These are phyloP conservation scores for Apiotrichum veenhuisii DNA, from an alignment of 1,284 basidiomycete species.

Conservation along the genomic window DNA sequence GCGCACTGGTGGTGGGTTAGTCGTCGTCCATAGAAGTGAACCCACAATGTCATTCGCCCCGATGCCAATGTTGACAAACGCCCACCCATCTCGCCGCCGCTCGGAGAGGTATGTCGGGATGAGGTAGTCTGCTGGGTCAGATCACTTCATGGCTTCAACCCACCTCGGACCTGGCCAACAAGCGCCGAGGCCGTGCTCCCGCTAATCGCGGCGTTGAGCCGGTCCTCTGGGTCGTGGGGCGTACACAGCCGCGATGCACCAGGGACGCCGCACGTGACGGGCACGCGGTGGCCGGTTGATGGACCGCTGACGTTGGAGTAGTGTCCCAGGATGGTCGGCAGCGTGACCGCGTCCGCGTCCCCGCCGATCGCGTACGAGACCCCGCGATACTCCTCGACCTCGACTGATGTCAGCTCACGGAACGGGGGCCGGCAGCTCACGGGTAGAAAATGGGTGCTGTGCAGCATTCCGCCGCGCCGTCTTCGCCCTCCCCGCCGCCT, in stretches of 20 bases:
- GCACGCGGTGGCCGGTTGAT: constrained; percentile 29
- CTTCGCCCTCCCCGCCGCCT: not conserved
- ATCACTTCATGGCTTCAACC: constrained; percentile 4
- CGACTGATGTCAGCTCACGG: constrained; percentile 6
- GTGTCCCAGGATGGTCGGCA: constrained; percentile 37
- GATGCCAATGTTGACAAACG: constrained; percentile 47
- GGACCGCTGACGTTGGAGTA: constrained; percentile 29
- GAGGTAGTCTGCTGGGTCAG: constrained; percentile 36
- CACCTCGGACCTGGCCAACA: constrained; percentile 35
- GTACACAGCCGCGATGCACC: constrained; percentile 9
- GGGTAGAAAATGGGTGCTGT: not conserved
- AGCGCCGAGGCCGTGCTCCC: constrained; percentile 32
- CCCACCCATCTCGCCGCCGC: constrained; percentile 33
- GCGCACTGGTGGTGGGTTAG: constrained; percentile 39
- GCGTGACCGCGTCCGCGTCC: constrained; percentile 41
- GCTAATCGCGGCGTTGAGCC: constrained; percentile 41
- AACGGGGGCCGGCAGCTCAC: not conserved
- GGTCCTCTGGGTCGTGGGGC: constrained; percentile 28
- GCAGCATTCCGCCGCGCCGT: not conserved
- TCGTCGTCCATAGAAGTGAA: not conserved
- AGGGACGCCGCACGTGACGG: constrained; percentile 20
- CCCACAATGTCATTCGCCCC: constrained; percentile 49
- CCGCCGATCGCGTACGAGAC: constrained; percentile 47
- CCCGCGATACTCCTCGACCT: constrained; percentile 45
- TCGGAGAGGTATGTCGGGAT: constrained; percentile 35